Conservation (phyloP, 2,329 filamentous ascomycete genomes). For the Neonectria neomacrospora region DNA sequence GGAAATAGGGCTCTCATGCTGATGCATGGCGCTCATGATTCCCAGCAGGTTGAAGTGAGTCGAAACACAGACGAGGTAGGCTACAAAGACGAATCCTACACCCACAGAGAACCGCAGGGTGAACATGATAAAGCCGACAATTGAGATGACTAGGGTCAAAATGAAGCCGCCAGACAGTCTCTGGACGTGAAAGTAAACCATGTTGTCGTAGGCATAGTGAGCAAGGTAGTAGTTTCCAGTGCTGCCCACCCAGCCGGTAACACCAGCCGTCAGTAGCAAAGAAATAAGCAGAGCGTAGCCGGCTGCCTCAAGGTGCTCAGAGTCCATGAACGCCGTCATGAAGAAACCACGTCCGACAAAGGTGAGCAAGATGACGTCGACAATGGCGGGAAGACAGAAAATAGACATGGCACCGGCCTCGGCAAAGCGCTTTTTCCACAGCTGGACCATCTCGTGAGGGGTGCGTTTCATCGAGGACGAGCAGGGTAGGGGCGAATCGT, state of each 20-base stretch:
- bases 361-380: conserved; percentile 32
- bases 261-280: conserved; percentile 32
- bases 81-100: conserved; percentile 31
- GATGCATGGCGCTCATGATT: conserved; percentile 36
- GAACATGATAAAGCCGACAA: conserved; percentile 29
- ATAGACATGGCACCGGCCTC: conserved; percentile 34
- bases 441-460: conserved; percentile 20
- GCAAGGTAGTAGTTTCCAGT: conserved; percentile 33
- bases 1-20: conserved; percentile 23
- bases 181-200: conserved; percentile 36
- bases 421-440: conserved; percentile 33
- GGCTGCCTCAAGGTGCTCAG: conserved; percentile 25
- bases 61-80: conserved; percentile 28
- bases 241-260: conserved; percentile 36
- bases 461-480: conserved; percentile 15
- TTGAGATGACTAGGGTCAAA: conserved; percentile 14
- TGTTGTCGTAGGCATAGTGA: conserved; percentile 36
- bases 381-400: conserved; percentile 33
- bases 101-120: conserved; percentile 25
- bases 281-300: conserved; percentile 32
- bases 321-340: conserved; percentile 35
- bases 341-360: conserved; percentile 34
- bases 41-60: conserved; percentile 36
- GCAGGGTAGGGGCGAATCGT: not conserved
- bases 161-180: conserved; percentile 33